A percentile compares a stretch with the other conserved stretches of the same genome.
Evolutionary conservation across 768 basidiomycete genomes (phyloP).

Genomic region (Russula earlei): DNA sequence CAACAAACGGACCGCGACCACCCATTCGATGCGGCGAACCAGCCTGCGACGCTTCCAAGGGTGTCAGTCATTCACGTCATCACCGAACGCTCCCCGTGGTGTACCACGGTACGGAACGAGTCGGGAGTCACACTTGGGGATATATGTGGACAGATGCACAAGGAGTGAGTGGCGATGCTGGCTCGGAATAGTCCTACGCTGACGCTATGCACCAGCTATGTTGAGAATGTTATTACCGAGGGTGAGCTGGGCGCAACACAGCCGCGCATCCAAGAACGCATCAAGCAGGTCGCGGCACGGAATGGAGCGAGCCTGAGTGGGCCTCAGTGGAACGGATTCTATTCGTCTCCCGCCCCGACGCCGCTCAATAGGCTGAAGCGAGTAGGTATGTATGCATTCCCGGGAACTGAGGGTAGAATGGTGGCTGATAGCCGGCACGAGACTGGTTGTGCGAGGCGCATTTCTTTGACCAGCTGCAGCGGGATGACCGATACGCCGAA

Average conservation of each 20-base stretch:
- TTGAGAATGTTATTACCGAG: conserved; percentile 57
- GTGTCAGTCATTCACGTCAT: conserved; percentile 30
- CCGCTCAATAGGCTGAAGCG: conserved; percentile 46
- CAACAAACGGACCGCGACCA: conserved; percentile 52
- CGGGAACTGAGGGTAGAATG: not conserved
- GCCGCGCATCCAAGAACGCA: conserved; percentile 57
- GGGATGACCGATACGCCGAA: conserved; percentile 49
- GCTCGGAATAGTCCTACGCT: conserved; percentile 4
- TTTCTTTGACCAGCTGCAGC: conserved; percentile 56
- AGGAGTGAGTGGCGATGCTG: conserved; percentile 45
- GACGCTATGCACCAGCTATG: conserved; percentile 40
- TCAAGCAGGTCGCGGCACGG: conserved; percentile 52
- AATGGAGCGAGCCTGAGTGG: conserved; percentile 23
- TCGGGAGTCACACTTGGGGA: conserved; percentile 69
- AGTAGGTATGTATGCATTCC: conserved; percentile 40
- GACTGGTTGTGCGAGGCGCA: conserved; percentile 72
- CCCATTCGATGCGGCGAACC: conserved; percentile 34
- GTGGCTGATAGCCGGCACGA: conserved; percentile 23
- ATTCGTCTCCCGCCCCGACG: conserved; percentile 36
- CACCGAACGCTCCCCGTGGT: conserved; percentile 60
- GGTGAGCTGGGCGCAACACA: conserved; percentile 52
- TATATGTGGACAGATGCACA: conserved; percentile 61
- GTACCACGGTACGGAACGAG: conserved; percentile 62
- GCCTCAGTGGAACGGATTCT: conserved; percentile 34
- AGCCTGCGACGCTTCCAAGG: conserved; percentile 33